A percentile compares a stretch with the other conserved stretches of the same genome.
Conservation (phyloP, 73 alveolate species). For the Effrenium voratum region DNA sequence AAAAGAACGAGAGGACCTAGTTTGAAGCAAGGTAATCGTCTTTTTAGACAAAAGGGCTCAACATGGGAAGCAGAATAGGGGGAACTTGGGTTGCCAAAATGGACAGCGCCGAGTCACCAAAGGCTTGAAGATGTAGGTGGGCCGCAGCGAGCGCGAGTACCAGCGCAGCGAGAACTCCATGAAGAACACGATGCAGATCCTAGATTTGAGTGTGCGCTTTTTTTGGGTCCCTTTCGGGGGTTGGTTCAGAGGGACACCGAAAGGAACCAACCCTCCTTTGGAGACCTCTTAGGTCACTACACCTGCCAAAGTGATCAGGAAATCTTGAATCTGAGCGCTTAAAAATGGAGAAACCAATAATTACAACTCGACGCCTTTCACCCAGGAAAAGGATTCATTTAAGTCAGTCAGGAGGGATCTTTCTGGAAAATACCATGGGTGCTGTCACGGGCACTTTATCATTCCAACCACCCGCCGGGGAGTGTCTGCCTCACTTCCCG, state of each 20-base stretch:
- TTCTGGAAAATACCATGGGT: too few relatives aligned
- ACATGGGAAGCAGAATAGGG: too few relatives aligned
- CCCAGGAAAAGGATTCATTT: too few relatives aligned
- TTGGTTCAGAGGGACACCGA: not conserved
- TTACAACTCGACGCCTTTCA: not conserved
- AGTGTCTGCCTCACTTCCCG: too few relatives aligned
- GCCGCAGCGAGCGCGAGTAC: constrained; percentile 88
- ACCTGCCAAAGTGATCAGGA: not conserved
- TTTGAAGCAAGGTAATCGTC: too few relatives aligned
- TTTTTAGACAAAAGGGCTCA: too few relatives aligned
- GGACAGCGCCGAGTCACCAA: too few relatives aligned
- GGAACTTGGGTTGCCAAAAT: too few relatives aligned
- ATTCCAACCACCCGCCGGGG: too few relatives aligned
- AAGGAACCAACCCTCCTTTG: not conserved
- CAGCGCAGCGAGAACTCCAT: constrained; percentile 52
- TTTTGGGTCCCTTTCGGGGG: not conserved
- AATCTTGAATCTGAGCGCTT: not conserved
- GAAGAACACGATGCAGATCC: constrained; percentile 41
- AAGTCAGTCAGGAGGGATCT: too few relatives aligned
- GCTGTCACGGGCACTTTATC: too few relatives aligned
- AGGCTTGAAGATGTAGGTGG: constrained; percentile 77
- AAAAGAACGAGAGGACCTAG: too few relatives aligned
- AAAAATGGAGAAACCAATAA: not conserved
- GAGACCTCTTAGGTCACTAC: not conserved
- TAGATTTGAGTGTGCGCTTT: not conserved